These are phyloP conservation scores for Dillenia turbinata DNA, from an alignment of 164 flowering plant species.

Conservation along the genomic window DNA sequence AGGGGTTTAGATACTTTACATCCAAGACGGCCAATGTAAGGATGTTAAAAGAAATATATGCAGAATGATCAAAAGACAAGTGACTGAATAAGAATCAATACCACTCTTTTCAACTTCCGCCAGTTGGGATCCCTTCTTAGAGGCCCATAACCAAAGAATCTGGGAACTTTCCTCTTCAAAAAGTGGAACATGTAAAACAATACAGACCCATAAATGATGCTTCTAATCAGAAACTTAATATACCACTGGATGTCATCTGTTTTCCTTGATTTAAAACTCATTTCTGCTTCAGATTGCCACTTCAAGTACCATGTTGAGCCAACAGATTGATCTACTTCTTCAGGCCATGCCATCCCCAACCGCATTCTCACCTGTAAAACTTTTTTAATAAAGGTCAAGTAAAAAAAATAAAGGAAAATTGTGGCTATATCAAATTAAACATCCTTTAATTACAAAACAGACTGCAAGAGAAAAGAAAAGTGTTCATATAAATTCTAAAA, in stretches of 20 bases:
- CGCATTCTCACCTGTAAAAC: conserved; percentile 51
- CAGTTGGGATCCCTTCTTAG: conserved; percentile 64
- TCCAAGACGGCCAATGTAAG: too few relatives aligned
- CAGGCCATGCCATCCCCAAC: conserved; percentile 94
- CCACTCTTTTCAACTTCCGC: conserved; percentile 66
- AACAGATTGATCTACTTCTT: conserved; percentile 54
- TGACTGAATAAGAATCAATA: conserved; percentile 18
- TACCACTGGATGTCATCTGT: conserved; percentile 51
- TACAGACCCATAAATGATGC: conserved; percentile 51
- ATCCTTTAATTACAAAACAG: not conserved
- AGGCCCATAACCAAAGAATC: conserved; percentile 72
- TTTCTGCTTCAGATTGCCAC: conserved; percentile 84
- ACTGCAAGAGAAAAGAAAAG: not conserved
- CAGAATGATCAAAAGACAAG: too few relatives aligned
- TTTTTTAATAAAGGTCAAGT: not conserved
- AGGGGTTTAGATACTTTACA: too few relatives aligned
- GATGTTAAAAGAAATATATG: too few relatives aligned
- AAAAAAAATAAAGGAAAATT: not conserved
- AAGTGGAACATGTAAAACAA: conserved; percentile 48
- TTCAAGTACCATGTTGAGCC: conserved; percentile 79
- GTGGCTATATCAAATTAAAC: not conserved
- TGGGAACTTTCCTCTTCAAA: conserved; percentile 56
- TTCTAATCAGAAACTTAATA: conserved; percentile 56
- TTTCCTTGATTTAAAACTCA: conserved; percentile 49
- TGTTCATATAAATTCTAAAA: not conserved